Evolutionary conservation across 75 land plant genomes (phyloP), one percentile per base, ranked within the genome.

Genomic region (Adiantum capillusveneris): DNA sequence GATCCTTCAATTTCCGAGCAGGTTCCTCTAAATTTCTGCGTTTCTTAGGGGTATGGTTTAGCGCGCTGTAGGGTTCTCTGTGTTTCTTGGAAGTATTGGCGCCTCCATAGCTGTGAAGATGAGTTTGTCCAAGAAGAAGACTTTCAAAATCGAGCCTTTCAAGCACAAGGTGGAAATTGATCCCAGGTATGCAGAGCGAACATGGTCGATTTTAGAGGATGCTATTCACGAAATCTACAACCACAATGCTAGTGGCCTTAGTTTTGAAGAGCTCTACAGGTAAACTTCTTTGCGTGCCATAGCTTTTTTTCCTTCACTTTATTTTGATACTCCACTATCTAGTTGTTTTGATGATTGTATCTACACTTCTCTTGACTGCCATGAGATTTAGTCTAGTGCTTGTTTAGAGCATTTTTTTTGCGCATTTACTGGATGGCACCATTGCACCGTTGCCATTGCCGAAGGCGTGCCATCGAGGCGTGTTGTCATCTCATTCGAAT

Each of bases 231-330:
- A 93, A 79, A 93, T 93, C 52, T 93, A 93, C 62, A 93, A 85
- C 68, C 96, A 85, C 62, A 93, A 93, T 74, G 96, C 98, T 31
- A 89, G 96, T 63, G 96, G 98, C 25, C 81, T 93, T 29, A 85
- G 90, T 66, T 93, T 93, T 56, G 98, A 93, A 64, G 98, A 93
- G 66, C 85, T 93, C n/a, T 93, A 93, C 72, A 83, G 98, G 98
- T 82, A 53, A 30, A 59, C 11, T 27, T n/a, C 28, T 53, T 46
- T 46, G 9, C 43, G 14, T 41, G n/a, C n/a, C n/a, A n/a, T 13
- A 39, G 42, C 7, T 39, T 31, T 30, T 26, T 25, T 27, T 57
- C 9, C 58, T 51, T n/a, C n/a, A 19, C 18, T 18, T 6, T 51
- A 19, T 51, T 11, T 18, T 7, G 9, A 9, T 57, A 11, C 11